These are phyloP conservation scores for Bipolaris oryzae DNA, from an alignment of 2,329 filamentous ascomycete genomes.

Conservation along the genomic window DNA sequence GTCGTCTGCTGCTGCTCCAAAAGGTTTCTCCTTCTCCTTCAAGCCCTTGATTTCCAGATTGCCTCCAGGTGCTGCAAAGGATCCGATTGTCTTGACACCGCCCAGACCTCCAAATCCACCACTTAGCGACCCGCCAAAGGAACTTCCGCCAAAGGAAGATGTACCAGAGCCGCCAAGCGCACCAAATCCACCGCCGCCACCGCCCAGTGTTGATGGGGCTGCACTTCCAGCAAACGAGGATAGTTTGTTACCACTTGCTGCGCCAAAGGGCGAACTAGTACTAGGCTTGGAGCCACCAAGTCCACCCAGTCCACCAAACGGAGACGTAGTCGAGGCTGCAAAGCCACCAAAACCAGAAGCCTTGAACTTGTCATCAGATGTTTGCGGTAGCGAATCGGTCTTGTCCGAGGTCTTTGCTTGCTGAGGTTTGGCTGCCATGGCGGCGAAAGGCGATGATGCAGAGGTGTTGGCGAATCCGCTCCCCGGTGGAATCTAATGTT, in stretches of 20 bases:
- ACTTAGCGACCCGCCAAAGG: conserved; percentile 52
- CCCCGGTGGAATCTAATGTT: conserved; percentile 38
- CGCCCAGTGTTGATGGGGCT: conserved; percentile 23
- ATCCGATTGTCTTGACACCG: conserved; percentile 57
- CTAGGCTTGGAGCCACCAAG: conserved; percentile 21
- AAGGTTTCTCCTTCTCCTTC: conserved; percentile 70
- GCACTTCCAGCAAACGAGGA: conserved; percentile 33
- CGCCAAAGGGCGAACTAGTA: conserved; percentile 48
- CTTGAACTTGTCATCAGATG: conserved; percentile 58
- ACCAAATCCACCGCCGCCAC: conserved; percentile 41
- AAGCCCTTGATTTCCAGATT: conserved; percentile 54
- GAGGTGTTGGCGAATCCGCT: conserved; percentile 56
- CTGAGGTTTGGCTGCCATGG: conserved; percentile 48
- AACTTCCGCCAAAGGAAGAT: conserved; percentile 44
- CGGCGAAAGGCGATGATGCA: conserved; percentile 56
- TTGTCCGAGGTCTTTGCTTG: conserved; percentile 29
- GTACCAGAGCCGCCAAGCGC: conserved; percentile 40
- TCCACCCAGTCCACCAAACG: conserved; percentile 39
- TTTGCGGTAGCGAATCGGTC: conserved; percentile 40
- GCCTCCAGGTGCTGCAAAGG: conserved; percentile 68
- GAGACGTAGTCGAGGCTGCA: conserved; percentile 46
- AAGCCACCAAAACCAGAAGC: conserved; percentile 55
- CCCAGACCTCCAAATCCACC: conserved; percentile 39
- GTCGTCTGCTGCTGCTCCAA: conserved; percentile 73
- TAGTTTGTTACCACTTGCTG: conserved; percentile 32